Evolutionary conservation across 1,139 yeast species (phyloP).

Genomic region (Lodderomyces beijingensis): DNA sequence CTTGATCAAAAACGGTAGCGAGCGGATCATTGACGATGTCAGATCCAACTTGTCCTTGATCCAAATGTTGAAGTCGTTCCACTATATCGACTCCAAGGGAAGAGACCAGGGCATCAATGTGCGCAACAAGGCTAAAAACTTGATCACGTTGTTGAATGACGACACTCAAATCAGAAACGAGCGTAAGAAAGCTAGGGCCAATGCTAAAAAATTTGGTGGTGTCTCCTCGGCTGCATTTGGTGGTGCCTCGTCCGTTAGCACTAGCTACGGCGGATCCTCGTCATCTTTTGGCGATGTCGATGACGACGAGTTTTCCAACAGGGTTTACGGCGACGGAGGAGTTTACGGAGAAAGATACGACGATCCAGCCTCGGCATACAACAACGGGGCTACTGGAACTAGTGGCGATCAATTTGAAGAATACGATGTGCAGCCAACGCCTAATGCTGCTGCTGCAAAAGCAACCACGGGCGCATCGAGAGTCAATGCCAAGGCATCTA

Average conservation of each 20-base stretch:
- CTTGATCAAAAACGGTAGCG: slow-evolving; percentile 87
- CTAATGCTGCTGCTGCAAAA: slow-evolving; percentile 20
- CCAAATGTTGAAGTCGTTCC: slow-evolving; percentile 89
- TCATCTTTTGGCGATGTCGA: slow-evolving; percentile 20
- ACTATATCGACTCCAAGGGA: slow-evolving; percentile 89
- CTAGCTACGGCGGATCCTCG: slow-evolving; percentile 23
- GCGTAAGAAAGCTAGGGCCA: slow-evolving; percentile 83
- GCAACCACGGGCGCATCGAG: slow-evolving; percentile 43
- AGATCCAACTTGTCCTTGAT: slow-evolving; percentile 78
- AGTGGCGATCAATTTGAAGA: slow-evolving; percentile 60
- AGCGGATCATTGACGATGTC: slow-evolving; percentile 91
- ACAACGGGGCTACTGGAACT: slow-evolving; percentile 37
- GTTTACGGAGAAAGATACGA: slow-evolving; percentile 69
- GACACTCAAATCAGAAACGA: slow-evolving; percentile 75
- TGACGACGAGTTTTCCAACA: slow-evolving; percentile 44
- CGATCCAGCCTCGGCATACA: slow-evolving; percentile 45
- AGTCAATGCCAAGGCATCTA: slow-evolving; percentile 30
- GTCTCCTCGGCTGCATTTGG: slow-evolving; percentile 52
- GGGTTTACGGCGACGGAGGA: slow-evolving; percentile 80
- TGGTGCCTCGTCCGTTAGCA: slow-evolving; percentile 38
- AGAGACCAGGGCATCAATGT: slow-evolving; percentile 96
- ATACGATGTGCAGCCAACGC: slow-evolving; percentile 48
- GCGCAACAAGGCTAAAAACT: slow-evolving; percentile 81
- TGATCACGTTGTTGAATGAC: slow-evolving; percentile 68
- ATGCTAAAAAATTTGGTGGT: slow-evolving; percentile 76